phyloP scores from a whole-genome alignment of 139 green algal species.

The Picochlorum sp. region DNA sequence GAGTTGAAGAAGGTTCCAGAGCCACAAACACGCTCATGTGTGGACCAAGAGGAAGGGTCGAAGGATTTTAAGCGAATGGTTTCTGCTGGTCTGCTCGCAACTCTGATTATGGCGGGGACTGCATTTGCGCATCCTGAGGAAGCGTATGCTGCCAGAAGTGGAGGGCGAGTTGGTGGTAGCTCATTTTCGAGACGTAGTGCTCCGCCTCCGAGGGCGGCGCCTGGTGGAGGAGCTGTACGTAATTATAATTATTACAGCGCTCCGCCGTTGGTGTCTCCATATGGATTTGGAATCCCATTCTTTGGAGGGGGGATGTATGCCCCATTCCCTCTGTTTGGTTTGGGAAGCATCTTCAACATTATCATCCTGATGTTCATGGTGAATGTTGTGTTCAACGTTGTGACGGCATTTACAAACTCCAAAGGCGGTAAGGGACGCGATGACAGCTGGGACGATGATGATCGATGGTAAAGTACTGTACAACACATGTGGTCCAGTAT shows the following conservation, averaged over 20 bases:
- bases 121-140: slow-evolving; percentile 17
- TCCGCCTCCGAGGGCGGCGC: background rate
- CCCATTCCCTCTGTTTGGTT: slow-evolving; percentile 20
- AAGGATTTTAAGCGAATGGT: too few species aligned
- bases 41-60: too few species aligned
- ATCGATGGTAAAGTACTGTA: slow-evolving; percentile 3
- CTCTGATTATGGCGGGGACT: slow-evolving; percentile 26
- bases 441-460: slow-evolving; percentile 10
- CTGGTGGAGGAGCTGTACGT: background rate
- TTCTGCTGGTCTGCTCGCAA: slow-evolving; percentile 19
- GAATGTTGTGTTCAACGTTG: slow-evolving; percentile 11
- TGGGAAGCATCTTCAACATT: slow-evolving; percentile 32
- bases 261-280: slow-evolving; percentile 26
- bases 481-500: too few species aligned
- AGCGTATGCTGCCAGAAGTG: slow-evolving; percentile 23
- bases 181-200: slow-evolving; percentile 14
- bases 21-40: too few species aligned
- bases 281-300: slow-evolving; percentile 30
- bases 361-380: slow-evolving; percentile 23
- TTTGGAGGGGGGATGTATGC: slow-evolving; percentile 20
- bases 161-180: slow-evolving; percentile 28
- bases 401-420: slow-evolving; percentile 10
- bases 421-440: background rate
- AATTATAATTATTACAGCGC: slow-evolving; percentile 33
- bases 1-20: too few species aligned